phyloP scores from a whole-genome alignment of 2,329 filamentous ascomycete species.

The Orbilia ellipsospora region DNA sequence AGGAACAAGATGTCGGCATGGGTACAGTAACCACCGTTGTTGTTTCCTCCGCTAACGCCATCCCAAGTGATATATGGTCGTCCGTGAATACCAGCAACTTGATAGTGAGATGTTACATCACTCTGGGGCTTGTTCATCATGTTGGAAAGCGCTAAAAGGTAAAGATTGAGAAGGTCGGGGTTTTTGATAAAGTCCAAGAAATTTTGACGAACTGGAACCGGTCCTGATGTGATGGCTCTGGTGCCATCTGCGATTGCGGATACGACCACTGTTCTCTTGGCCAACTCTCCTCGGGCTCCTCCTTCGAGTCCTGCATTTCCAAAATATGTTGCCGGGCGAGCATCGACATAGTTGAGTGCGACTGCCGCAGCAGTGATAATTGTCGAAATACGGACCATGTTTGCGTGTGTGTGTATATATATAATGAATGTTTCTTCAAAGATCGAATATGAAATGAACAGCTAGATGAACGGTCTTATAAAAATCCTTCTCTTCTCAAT shows the following conservation, averaged over 20 bases:
- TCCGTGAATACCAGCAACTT: conserved; percentile 86
- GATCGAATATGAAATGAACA: neutral
- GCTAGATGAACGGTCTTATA: too few relatives aligned
- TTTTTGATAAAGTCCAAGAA: conserved; percentile 44
- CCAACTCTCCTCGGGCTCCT: conserved; percentile 35
- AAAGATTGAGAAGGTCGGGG: conserved; percentile 68
- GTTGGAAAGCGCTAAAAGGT: conserved; percentile 77
- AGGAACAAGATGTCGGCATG: conserved; percentile 81
- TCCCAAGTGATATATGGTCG: conserved; percentile 53
- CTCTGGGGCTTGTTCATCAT: conserved; percentile 76
- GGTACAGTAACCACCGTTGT: conserved; percentile 72
- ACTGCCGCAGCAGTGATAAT: conserved; percentile 45
- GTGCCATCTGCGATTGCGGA: conserved; percentile 38
- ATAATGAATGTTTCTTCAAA: conserved; percentile 9
- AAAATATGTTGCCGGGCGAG: conserved; percentile 32
- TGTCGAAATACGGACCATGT: conserved; percentile 50
- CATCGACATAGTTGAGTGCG: conserved; percentile 37
- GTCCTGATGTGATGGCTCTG: conserved; percentile 8
- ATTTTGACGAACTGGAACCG: conserved; percentile 33
- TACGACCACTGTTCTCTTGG: conserved; percentile 43
- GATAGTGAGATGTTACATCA: conserved; percentile 78
- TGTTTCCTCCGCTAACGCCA: conserved; percentile 42
- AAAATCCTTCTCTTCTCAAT: neutral
- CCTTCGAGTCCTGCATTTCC: conserved; percentile 27
- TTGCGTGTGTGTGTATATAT: conserved; percentile 14